phyloP scores from a whole-genome alignment of 2,329 filamentous ascomycete species.

The Myriangium duriaei region DNA sequence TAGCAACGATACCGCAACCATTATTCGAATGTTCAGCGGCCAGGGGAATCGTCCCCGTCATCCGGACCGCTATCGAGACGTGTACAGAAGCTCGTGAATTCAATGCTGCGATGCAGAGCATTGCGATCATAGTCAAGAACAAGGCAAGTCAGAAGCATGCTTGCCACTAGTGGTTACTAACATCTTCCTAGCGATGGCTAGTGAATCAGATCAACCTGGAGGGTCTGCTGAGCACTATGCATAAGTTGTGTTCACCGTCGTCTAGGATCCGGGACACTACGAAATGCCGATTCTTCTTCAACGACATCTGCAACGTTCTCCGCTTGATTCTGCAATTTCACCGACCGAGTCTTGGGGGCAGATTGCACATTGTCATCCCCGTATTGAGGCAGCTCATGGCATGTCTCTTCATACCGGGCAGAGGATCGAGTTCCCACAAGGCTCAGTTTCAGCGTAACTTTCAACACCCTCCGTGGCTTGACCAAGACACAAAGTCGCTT shows the following conservation, averaged over 20 bases:
- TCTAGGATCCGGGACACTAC: slow-evolving; percentile 19
- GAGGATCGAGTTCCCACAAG: slow-evolving; percentile 9
- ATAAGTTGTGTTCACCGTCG: slow-evolving; percentile 22
- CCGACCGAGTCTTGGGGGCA: slow-evolving; percentile 45
- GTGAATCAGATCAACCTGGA: slow-evolving; percentile 34
- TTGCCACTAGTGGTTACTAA: slow-evolving; percentile 5
- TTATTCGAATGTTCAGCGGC: neutral
- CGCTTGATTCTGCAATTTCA: slow-evolving; percentile 44
- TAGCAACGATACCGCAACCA: neutral
- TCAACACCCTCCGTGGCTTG: slow-evolving; percentile 23
- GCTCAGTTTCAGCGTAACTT: slow-evolving; percentile 11
- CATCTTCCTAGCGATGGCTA: slow-evolving; percentile 23
- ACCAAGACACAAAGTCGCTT: slow-evolving; percentile 16
- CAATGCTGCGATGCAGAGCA: neutral
- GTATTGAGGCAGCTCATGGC: slow-evolving; percentile 43
- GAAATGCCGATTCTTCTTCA: slow-evolving; percentile 34
- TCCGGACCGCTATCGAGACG: neutral
- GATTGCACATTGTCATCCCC: slow-evolving; percentile 46
- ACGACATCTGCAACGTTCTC: slow-evolving; percentile 41
- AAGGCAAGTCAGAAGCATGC: neutral
- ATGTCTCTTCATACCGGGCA: slow-evolving; percentile 41
- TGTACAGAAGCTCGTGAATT: neutral
- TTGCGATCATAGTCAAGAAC: slow-evolving; percentile 7
- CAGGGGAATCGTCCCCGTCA: neutral
- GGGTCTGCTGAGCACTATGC: slow-evolving; percentile 25